These are phyloP conservation scores for Trichosporon coremiiforme DNA, from an alignment of 1,284 basidiomycete genomes.

Conservation along the genomic window DNA sequence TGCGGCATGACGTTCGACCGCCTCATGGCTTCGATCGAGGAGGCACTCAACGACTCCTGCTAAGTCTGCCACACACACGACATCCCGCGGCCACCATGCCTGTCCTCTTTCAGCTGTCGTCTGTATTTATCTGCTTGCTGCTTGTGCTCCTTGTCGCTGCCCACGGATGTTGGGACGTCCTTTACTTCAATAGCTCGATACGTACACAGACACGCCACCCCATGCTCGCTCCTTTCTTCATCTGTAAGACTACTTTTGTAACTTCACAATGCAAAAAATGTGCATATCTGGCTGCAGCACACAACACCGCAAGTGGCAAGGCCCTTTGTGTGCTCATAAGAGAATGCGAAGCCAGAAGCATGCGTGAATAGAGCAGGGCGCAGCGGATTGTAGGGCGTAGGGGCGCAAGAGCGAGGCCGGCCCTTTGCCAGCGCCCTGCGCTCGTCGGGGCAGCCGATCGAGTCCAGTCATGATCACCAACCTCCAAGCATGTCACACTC, in stretches of 20 bases:
- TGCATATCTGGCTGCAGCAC: slow-evolving; percentile 6
- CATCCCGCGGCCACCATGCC: background rate
- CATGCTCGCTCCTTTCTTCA: background rate
- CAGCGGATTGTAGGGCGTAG: background rate
- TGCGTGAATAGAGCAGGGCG: background rate
- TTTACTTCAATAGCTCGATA: background rate
- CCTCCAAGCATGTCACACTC: background rate
- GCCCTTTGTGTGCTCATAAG: background rate
- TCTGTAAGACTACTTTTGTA: background rate
- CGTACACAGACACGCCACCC: background rate
- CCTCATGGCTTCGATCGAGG: slow-evolving; percentile 13
- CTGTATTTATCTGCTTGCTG: background rate
- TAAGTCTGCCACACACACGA: background rate
- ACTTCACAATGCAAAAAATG: slow-evolving; percentile 1
- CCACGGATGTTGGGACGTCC: background rate
- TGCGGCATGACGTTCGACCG: slow-evolving; percentile 6
- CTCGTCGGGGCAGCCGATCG: background rate
- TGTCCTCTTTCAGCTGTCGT: background rate
- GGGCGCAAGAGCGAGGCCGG: background rate
- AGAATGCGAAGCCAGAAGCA: background rate
- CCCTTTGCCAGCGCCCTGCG: background rate
- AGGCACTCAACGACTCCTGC: background rate
- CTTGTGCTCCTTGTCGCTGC: slow-evolving; percentile 2
- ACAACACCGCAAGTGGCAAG: background rate
- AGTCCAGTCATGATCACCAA: background rate